Conservation (phyloP, 805 yeast genomes). For the Candida succiphila region DNA sequence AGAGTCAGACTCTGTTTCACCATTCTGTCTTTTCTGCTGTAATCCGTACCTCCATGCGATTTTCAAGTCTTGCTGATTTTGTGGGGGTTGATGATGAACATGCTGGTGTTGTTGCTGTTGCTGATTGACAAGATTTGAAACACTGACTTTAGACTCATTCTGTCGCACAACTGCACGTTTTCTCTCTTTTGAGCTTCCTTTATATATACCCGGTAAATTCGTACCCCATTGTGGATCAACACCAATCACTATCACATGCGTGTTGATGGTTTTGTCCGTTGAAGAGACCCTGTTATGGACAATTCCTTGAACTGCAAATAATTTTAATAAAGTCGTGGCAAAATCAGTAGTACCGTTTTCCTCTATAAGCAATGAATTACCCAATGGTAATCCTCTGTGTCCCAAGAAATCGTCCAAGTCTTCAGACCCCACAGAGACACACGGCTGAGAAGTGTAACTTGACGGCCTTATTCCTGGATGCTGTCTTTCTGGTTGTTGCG, state of each 20-base stretch:
- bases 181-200: conserved; percentile 57
- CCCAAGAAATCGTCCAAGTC: conserved; percentile 67
- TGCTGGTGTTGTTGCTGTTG: conserved; percentile 7
- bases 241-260: conserved; percentile 61
- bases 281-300: conserved; percentile 46
- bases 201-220: conserved; percentile 69
- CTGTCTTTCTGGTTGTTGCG: neutral
- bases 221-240: conserved; percentile 47
- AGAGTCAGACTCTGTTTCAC: conserved; percentile 23
- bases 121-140: conserved; percentile 47
- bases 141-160: conserved; percentile 56
- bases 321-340: conserved; percentile 55
- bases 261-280: conserved; percentile 28
- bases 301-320: conserved; percentile 71
- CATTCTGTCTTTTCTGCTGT: conserved; percentile 22
- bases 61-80: conserved; percentile 42
- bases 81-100: conserved; percentile 2
- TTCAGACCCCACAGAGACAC: conserved; percentile 70
- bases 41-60: conserved; percentile 93
- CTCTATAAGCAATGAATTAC: conserved; percentile 58
- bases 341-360: conserved; percentile 89
- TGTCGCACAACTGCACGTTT: conserved; percentile 47
- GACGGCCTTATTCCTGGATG: conserved; percentile 73
- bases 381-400: conserved; percentile 83
- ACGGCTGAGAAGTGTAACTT: conserved; percentile 58